These are phyloP conservation scores for Aquilaria agallochum DNA, from an alignment of 441 rosid genomes.

Conservation along the genomic window DNA sequence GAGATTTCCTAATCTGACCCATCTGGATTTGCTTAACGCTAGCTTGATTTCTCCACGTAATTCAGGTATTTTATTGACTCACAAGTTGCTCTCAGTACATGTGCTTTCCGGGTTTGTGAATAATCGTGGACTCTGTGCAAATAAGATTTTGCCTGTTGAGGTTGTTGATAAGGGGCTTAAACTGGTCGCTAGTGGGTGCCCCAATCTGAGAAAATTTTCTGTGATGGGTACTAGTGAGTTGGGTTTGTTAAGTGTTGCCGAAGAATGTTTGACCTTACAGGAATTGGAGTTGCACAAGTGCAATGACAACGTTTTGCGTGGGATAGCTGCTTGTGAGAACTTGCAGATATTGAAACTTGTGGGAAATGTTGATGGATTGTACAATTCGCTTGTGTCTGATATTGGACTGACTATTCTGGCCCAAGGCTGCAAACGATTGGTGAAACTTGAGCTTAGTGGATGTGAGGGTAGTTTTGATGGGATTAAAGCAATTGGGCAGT, in stretches of 20 bases:
- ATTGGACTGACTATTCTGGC: constrained; percentile 68
- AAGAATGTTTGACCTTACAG: constrained; percentile 50
- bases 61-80: constrained; percentile 41
- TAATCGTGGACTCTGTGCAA: constrained; percentile 32
- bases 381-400: constrained; percentile 49
- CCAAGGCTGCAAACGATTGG: constrained; percentile 66
- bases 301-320: constrained; percentile 55
- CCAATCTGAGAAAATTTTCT: constrained; percentile 50
- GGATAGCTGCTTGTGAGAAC: constrained; percentile 59
- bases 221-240: constrained; percentile 54
- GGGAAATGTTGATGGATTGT: constrained; percentile 47
- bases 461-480: constrained; percentile 79
- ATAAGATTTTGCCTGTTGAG: constrained; percentile 32
- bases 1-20: constrained; percentile 60
- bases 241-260: constrained; percentile 49
- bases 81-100: constrained; percentile 34
- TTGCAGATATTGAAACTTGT: constrained; percentile 57
- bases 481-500: constrained; percentile 66
- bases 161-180: constrained; percentile 49
- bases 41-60: constrained; percentile 38
- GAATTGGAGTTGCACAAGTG: constrained; percentile 62
- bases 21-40: constrained; percentile 51
- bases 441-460: constrained; percentile 61
- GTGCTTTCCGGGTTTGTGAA: constrained; percentile 34
- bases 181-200: constrained; percentile 44